Base-by-base conservation (phyloP, 1,284 basidiomycete genomes). In the Mrakiaceae sp. region DNA sequence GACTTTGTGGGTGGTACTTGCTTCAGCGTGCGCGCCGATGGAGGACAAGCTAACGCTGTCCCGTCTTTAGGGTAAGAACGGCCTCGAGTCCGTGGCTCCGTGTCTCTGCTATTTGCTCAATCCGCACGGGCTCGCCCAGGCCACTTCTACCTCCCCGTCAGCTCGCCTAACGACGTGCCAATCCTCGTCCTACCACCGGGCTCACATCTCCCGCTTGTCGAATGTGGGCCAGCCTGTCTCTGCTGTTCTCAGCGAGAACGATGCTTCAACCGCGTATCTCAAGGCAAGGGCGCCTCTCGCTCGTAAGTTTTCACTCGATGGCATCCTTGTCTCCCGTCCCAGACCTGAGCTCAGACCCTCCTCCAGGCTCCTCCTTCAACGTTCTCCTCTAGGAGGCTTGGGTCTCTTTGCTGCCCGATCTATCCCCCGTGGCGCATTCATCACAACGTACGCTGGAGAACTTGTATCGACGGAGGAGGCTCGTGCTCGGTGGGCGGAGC, bases 361-460 rank as follows among this genome's bases (percentile, higher is more conserved):
- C 10, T 14, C 39, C 40, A 53, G 11, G 12, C 44, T 49, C 8
- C 44, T 60, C 43, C 64, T 67, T n/a, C 60, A 58, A 0, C 55
- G 54, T 27, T 61, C 67, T 3, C 14, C 58, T 40, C 44, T 63
- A 5, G 11, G 43, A 42, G 39, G 44, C 48, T 47, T 68, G 6
- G 67, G 67, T 5, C 55, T 68, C 55, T 66, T 64, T 42, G 50
- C 67, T 12, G n/a, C 56, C 4, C 5, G 14, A 0, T 11, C 55
- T 2, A 12, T 68, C 6, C 48, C 60, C 1, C 9, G n/a, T 16
- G 70, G 70, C 8, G 16, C 60, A 3, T 70, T 70, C 47, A 43
- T 69, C 16, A 52, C 64, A 39, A 68, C 69, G 2, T 70, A 70
- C 42, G 67, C 68, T 5, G 70, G 70, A 39, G 67, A 70, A 48